phyloP scores from a whole-genome alignment of 768 basidiomycete species.

The Dendrothele bispora region DNA sequence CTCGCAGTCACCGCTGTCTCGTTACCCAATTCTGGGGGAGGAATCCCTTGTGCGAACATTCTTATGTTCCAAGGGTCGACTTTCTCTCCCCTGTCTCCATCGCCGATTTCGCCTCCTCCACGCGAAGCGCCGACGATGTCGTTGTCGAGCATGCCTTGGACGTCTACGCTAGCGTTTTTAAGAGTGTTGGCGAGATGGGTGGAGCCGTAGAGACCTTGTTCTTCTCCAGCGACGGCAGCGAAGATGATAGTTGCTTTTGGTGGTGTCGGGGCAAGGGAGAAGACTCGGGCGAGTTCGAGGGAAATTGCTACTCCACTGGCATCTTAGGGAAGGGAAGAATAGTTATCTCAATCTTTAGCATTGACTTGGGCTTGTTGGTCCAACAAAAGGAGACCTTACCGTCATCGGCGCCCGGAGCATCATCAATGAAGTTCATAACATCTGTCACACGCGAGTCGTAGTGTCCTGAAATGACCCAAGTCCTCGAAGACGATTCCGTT shows the following conservation, averaged over 20 bases:
- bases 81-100: constrained; percentile 25
- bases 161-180: constrained; percentile 23
- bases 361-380: too few relatives aligned
- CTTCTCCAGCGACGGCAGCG: constrained; percentile 30
- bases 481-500: constrained; percentile 24
- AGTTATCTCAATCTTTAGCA: too few relatives aligned
- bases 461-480: constrained; percentile 30
- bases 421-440: constrained; percentile 9
- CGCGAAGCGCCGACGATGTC: constrained; percentile 31
- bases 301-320: constrained; percentile 26
- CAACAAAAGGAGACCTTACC: too few relatives aligned
- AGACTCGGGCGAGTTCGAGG: constrained; percentile 28
- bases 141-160: constrained; percentile 33
- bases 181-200: constrained; percentile 25
- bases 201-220: constrained; percentile 28
- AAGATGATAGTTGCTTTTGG: constrained; percentile 28
- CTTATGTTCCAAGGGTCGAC: constrained; percentile 28
- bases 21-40: constrained; percentile 19
- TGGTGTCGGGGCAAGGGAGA: constrained; percentile 22
- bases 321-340: too few relatives aligned
- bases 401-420: constrained; percentile 21
- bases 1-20: constrained; percentile 10
- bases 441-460: constrained; percentile 30
- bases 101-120: too few relatives aligned
- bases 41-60: constrained; percentile 23